Percentiles rank a stretch among this genome's conserved stretches.
These are phyloP conservation scores for Begonia fuchsioides DNA, from an alignment of 306 rosid genomes.

Conservation along the genomic window DNA sequence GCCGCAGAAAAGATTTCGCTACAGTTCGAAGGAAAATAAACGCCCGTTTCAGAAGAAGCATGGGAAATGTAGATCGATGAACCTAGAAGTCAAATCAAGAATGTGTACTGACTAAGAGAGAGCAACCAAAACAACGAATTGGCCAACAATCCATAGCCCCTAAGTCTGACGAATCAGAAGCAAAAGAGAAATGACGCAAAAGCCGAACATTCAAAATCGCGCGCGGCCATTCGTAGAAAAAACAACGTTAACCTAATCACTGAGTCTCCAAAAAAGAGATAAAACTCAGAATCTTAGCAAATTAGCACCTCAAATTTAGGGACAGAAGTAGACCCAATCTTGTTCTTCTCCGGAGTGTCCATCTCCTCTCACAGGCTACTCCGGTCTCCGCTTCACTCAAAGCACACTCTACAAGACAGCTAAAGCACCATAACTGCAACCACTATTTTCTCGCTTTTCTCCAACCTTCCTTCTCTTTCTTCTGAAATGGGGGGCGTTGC, in stretches of 20 bases:
- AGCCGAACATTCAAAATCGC: constrained; percentile 1
- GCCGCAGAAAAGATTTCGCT: too few species aligned
- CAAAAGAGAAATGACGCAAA: constrained; percentile 6
- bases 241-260: constrained; percentile 4
- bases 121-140: not conserved
- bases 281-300: not conserved
- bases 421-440: not conserved
- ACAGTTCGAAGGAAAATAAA: not conserved
- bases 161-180: not conserved
- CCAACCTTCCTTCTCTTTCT: constrained; percentile 10
- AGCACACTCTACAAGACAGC: not conserved
- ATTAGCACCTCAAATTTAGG: constrained; percentile 46
- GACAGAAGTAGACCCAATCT: constrained; percentile 47
- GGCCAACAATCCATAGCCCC: constrained; percentile 1
- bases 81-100: constrained; percentile 8
- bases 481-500: constrained; percentile 8
- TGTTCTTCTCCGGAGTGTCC: constrained; percentile 81
- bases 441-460: constrained; percentile 4
- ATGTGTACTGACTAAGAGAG: constrained; percentile 13
- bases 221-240: constrained; percentile 1
- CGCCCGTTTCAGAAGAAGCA: not conserved
- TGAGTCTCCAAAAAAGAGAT: not conserved
- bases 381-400: not conserved
- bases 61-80: constrained; percentile 6
- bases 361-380: constrained; percentile 15